Base-by-base conservation (phyloP, 2,329 filamentous ascomycete genomes). In the Fusarium burgessii region DNA sequence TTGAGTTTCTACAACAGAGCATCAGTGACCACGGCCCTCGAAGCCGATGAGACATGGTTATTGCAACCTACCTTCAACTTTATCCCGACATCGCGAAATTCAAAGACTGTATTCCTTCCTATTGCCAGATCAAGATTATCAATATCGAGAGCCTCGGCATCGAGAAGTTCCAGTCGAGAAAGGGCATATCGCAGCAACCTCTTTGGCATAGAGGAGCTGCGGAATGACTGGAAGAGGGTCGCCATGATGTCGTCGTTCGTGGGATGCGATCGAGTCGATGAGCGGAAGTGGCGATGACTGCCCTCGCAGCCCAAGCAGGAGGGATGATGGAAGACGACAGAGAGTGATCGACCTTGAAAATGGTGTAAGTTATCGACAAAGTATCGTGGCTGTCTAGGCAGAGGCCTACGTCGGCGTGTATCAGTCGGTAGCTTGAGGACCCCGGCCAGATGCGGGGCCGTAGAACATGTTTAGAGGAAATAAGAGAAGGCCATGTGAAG, bases 101-200 rank as follows among this genome's bases (percentile, higher is more conserved):
- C 95, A 46, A 98, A 87, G 2, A 92, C 91, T 42, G 92, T 96
- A 72, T 91, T 91, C 80, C 91, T 91, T 36, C 96, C 96, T 81
- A 93, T 89, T 47, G 90, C 91, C 73, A 98, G 89, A 74, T 97
- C 94, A 70, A 98, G 83, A 73, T 94, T 93, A 71, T 96, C 94
- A 68, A 96, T 87, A 77, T 98, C 93, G 73, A 98, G 84, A 15
- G 92, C 91, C 78, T 97, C 92, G 62, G 93, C 92, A 77, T 98
- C 96, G 65, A 99, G 89, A 59, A 98, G 86, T 74, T 97, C 94
- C 64, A 97, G 86, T 62, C 91, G 90, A 27, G 92, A 92, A 43
- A 99, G 85, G 52, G 91, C 93, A 84, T 96, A 97, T 74, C 93
- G 91, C 72, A 98, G 88, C 76, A 98, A 87, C 80, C 92, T 91